phyloP scores from a whole-genome alignment of 208 protist genomes.

The Trypanosoma vivax region DNA sequence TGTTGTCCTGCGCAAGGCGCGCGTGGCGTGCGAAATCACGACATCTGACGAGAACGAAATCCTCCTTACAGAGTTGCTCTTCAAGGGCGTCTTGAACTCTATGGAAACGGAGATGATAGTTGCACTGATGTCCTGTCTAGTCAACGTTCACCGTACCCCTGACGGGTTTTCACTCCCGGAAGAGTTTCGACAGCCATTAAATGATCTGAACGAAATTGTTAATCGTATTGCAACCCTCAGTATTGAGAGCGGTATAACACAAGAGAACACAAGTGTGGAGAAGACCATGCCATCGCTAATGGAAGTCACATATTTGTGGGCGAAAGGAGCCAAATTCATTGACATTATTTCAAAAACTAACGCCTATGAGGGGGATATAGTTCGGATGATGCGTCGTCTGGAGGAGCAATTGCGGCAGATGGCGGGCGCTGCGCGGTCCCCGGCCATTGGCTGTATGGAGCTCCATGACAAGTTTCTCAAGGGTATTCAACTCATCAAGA shows the following conservation, averaged over 20 bases:
- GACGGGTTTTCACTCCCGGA: conserved; percentile 83
- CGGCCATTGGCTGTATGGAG: conserved; percentile 97
- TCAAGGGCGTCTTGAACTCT: conserved; percentile 97
- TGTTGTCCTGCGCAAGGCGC: conserved; percentile 97
- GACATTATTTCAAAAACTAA: conserved; percentile 97
- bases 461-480: conserved; percentile 98
- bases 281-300: conserved; percentile 95
- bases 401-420: conserved; percentile 99
- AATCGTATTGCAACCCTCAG: conserved; percentile 91
- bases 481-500: conserved; percentile 94
- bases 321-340: conserved; percentile 95
- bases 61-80: conserved; percentile 98
- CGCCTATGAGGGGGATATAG: conserved; percentile 98
- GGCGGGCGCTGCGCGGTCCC: conserved; percentile 94
- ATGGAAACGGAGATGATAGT: conserved; percentile 94
- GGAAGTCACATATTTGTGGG: conserved; percentile 96
- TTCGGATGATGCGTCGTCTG: conserved; percentile 96
- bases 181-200: conserved; percentile 85
- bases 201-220: conserved; percentile 87
- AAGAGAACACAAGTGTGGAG: conserved; percentile 90
- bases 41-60: conserved; percentile 97
- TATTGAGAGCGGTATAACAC: conserved; percentile 88
- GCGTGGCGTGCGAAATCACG: conserved; percentile 97
- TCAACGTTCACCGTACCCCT: conserved; percentile 93
- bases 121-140: conserved; percentile 93